phyloP scores from a whole-genome alignment of 2,329 filamentous ascomycete species.

The Botrytis medusae region DNA sequence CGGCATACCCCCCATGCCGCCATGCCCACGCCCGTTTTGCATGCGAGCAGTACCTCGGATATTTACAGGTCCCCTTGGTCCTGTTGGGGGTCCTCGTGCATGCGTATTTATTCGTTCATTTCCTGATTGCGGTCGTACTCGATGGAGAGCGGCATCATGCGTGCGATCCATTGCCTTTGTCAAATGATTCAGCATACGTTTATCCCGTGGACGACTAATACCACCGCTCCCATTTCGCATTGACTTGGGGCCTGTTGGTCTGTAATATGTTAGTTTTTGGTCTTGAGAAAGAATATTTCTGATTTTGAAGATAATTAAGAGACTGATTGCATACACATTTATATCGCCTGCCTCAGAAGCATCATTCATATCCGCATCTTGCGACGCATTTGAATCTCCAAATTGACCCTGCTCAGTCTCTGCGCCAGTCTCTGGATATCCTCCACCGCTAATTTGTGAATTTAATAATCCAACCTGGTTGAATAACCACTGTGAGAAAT shows the following conservation, averaged over 20 bases:
- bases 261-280: slow-evolving; percentile 49
- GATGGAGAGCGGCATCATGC: slow-evolving; percentile 74
- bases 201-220: slow-evolving; percentile 60
- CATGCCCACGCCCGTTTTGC: slow-evolving; percentile 50
- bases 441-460: slow-evolving; percentile 56
- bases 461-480: slow-evolving; percentile 73
- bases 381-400: slow-evolving; percentile 48
- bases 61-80: slow-evolving; percentile 57
- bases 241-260: slow-evolving; percentile 90
- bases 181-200: slow-evolving; percentile 82
- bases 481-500: slow-evolving; percentile 94
- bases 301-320: neutral
- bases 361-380: slow-evolving; percentile 75
- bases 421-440: slow-evolving; percentile 16
- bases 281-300: slow-evolving; percentile 13
- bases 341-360: slow-evolving; percentile 47
- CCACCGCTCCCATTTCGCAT: slow-evolving; percentile 71
- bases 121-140: slow-evolving; percentile 70
- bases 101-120: slow-evolving; percentile 82
- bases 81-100: slow-evolving; percentile 66
- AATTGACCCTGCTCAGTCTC: slow-evolving; percentile 53
- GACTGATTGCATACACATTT: slow-evolving; percentile 54
- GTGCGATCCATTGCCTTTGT: slow-evolving; percentile 79
- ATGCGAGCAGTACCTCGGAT: slow-evolving; percentile 39
- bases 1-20: slow-evolving; percentile 46